Base-by-base conservation (phyloP, 2,329 filamentous ascomycete genomes). In the Capronia epimyces region DNA sequence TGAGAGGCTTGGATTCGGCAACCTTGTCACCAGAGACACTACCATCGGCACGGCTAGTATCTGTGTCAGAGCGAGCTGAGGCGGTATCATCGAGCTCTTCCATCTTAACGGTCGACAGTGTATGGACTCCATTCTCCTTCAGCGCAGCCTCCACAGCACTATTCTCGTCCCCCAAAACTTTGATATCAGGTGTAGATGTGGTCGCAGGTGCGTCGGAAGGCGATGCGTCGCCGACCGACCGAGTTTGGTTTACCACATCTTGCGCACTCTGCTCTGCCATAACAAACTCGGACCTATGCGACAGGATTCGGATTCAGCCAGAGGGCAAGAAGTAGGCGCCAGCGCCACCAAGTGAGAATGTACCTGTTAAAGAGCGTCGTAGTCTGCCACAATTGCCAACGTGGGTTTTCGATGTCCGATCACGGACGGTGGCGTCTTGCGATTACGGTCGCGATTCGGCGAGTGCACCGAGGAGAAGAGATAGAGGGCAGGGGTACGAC, bases 161-260 rank as follows among this genome's bases (percentile, higher is more conserved):
- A 44, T 21, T 46, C 36, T 46, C 48, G 50, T 56, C 57, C 50
- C 57, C 59, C 43, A 41, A 46, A 46, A 52, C 44, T 56, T 58
- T 57, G 50, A 73, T 65, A 64, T 62, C 63, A 62, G 73, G 71
- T 69, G 72, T 73, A 71, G 74, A 74, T 71, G 72, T 76, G 74
- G 73, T 76, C 75, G 78, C 79, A 82, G 76, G 74, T 72, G 75
- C 79, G 79, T 81, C 80, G 78, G 80, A 79, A 74, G 78, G 76
- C 75, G 75, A 75, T 67, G 71, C 68, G 68, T 75, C 78, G 76
- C 78, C 78, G 73, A 79, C 75, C 80, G 80, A 83, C 81, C 76
- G 75, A 75, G 78, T 75, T 77, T 81, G 75, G 75, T 81, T 81
- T 82, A 83, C 80, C 81, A 82, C 81, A 84, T 84, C 77, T 72